Evolutionary conservation across 371 early-diverging fungal species (phyloP).

Genomic region (Mortierella sp.): DNA sequence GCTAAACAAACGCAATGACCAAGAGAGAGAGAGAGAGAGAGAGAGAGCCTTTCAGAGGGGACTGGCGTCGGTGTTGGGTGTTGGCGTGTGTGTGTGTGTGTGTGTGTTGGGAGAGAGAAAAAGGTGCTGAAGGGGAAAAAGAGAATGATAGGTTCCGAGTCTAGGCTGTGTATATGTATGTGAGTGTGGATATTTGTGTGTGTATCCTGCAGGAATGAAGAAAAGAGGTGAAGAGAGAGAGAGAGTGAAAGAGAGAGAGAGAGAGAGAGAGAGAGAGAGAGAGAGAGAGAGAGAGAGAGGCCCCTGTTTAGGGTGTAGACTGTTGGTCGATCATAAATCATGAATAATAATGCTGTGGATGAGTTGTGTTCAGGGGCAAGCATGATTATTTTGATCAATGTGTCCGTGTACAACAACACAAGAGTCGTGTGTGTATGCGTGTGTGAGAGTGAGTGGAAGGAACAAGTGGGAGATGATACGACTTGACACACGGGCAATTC

Average conservation of each 20-base stretch:
- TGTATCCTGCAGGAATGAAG: too few species aligned
- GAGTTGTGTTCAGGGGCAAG: too few species aligned
- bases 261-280: not conserved
- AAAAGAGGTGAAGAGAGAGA: too few species aligned
- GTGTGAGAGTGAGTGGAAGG: too few species aligned
- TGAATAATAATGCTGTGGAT: too few species aligned
- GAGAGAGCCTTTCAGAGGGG: not conserved
- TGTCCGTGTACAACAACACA: not conserved
- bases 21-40: not conserved
- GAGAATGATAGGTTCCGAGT: not conserved
- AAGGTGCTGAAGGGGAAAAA: not conserved
- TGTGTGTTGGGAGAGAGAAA: not conserved
- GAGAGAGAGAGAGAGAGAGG: not conserved
- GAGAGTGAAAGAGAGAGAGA: not conserved
- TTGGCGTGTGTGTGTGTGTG: not conserved
- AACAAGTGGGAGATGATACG: too few species aligned
- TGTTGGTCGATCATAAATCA: too few species aligned
- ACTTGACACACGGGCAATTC: too few species aligned
- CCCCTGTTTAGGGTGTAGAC: not conserved
- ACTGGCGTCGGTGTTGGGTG: too few species aligned
- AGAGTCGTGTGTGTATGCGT: too few species aligned
- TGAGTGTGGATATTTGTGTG: too few species aligned
- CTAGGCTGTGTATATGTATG: too few species aligned
- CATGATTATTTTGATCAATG: not conserved
- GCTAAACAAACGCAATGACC: not conserved